phyloP scores from a whole-genome alignment of 2,329 filamentous ascomycete genomes.

The Verticillium nubilum region DNA sequence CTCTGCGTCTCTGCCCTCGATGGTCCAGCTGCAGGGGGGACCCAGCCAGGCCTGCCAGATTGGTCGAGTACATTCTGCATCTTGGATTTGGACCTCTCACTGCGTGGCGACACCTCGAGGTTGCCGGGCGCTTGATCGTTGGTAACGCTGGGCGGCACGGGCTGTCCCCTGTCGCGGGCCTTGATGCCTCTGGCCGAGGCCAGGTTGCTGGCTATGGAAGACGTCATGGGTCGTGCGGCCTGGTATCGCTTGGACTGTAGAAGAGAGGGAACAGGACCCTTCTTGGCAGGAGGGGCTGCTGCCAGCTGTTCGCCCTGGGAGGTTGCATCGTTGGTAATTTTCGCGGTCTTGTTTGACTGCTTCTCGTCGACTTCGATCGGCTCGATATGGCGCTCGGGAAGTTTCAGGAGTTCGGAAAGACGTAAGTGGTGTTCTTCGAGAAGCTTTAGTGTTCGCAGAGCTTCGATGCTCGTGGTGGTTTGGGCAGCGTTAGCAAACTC shows the following conservation, averaged over 20 bases:
- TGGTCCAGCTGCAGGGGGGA: slow-evolving; percentile 33
- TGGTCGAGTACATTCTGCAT: slow-evolving; percentile 54
- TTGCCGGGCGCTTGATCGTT: slow-evolving; percentile 69
- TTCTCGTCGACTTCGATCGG: slow-evolving; percentile 29
- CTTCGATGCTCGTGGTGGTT: slow-evolving; percentile 63
- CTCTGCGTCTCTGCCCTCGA: slow-evolving; percentile 15
- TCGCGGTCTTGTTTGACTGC: slow-evolving; percentile 14
- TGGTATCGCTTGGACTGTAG: slow-evolving; percentile 40
- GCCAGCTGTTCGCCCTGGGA: slow-evolving; percentile 10
- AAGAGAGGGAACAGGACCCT: slow-evolving; percentile 20
- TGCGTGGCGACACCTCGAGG: slow-evolving; percentile 51
- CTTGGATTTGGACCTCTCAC: slow-evolving; percentile 42
- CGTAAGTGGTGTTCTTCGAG: slow-evolving; percentile 84
- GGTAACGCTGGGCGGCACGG: slow-evolving; percentile 66
- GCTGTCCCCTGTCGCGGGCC: slow-evolving; percentile 58
- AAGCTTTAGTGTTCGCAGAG: slow-evolving; percentile 74
- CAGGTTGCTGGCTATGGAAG: slow-evolving; percentile 83
- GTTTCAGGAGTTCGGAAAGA: slow-evolving; percentile 75
- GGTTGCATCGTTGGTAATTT: slow-evolving; percentile 2
- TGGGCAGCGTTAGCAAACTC: slow-evolving; percentile 83
- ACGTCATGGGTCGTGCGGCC: slow-evolving; percentile 63
- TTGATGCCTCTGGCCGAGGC: slow-evolving; percentile 80
- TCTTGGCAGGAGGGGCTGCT: slow-evolving; percentile 16
- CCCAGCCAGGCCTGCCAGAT: slow-evolving; percentile 47
- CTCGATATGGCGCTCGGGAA: slow-evolving; percentile 50